Percentiles rank a stretch among this genome's conserved stretches.
Evolutionary conservation across 2,329 filamentous ascomycete species (phyloP).

Genomic region (Scedosporium boydii): DNA sequence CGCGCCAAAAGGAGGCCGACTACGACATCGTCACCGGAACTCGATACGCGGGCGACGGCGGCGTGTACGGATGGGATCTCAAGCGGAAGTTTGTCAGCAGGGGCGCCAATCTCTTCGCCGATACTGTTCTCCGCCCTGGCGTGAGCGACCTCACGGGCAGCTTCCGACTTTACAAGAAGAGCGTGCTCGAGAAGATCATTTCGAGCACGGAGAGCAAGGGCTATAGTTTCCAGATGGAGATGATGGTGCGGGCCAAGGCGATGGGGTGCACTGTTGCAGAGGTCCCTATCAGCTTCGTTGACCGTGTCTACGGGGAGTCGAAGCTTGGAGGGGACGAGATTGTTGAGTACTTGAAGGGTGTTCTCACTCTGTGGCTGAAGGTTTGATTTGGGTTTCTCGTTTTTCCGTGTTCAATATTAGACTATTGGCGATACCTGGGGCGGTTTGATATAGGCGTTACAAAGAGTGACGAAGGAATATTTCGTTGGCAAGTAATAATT

Average conservation of each 20-base stretch:
- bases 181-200: slow-evolving; percentile 83
- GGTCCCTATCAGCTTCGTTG: slow-evolving; percentile 93
- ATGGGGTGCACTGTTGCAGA: slow-evolving; percentile 92
- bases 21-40: slow-evolving; percentile 98
- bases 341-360: slow-evolving; percentile 87
- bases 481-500: not conserved
- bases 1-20: slow-evolving; percentile 62
- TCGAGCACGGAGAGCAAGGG: slow-evolving; percentile 87
- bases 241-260: slow-evolving; percentile 95
- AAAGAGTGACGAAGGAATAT: not conserved
- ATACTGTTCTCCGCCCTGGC: slow-evolving; percentile 84
- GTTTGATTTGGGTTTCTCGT: slow-evolving; percentile 35
- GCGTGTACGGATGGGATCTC: slow-evolving; percentile 94
- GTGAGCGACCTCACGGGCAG: slow-evolving; percentile 93
- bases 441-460: slow-evolving; percentile 1
- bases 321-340: slow-evolving; percentile 95
- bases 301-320: slow-evolving; percentile 87
- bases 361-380: slow-evolving; percentile 68
- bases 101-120: slow-evolving; percentile 90
- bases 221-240: slow-evolving; percentile 99
- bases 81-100: slow-evolving; percentile 78
- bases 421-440: not conserved
- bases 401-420: not conserved
- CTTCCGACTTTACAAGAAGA: slow-evolving; percentile 90
- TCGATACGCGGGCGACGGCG: slow-evolving; percentile 78